These are phyloP conservation scores for Sherardia arvensis DNA, from an alignment of 257 asterid genomes.

Conservation along the genomic window DNA sequence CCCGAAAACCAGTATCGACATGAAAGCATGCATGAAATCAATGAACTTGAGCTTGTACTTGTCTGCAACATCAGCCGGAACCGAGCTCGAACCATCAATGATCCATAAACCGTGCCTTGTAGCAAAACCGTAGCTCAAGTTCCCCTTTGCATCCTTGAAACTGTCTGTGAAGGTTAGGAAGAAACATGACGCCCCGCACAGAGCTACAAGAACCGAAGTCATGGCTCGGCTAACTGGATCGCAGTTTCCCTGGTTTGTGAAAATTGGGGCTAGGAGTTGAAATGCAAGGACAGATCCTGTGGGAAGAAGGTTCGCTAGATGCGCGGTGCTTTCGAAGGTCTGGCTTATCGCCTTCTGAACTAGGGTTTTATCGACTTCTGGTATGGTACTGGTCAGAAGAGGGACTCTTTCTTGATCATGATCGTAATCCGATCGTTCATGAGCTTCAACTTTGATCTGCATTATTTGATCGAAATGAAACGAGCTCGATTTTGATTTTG, in stretches of 20 bases:
- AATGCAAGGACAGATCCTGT: constrained; percentile 83
- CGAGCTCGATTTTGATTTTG: not conserved
- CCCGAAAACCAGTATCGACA: constrained; percentile 76
- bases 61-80: constrained; percentile 42
- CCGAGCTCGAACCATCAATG: constrained; percentile 58
- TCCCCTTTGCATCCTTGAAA: constrained; percentile 66
- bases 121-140: constrained; percentile 61
- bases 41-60: constrained; percentile 54
- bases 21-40: constrained; percentile 73
- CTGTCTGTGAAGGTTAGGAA: constrained; percentile 75
- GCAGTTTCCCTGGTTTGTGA: constrained; percentile 71
- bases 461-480: constrained; percentile 8
- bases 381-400: constrained; percentile 31
- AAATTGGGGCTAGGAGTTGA: constrained; percentile 67
- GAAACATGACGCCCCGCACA: constrained; percentile 64
- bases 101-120: constrained; percentile 65
- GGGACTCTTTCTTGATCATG: constrained; percentile 35
- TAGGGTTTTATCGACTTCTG: constrained; percentile 52
- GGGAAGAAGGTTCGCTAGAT: constrained; percentile 81
- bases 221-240: constrained; percentile 42
- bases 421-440: constrained; percentile 25
- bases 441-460: constrained; percentile 40
- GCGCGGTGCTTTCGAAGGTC: constrained; percentile 79
- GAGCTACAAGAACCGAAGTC: constrained; percentile 48
- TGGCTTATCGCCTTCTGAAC: constrained; percentile 91